Conservation (phyloP, 768 basidiomycete species). For the Russula virescens region DNA sequence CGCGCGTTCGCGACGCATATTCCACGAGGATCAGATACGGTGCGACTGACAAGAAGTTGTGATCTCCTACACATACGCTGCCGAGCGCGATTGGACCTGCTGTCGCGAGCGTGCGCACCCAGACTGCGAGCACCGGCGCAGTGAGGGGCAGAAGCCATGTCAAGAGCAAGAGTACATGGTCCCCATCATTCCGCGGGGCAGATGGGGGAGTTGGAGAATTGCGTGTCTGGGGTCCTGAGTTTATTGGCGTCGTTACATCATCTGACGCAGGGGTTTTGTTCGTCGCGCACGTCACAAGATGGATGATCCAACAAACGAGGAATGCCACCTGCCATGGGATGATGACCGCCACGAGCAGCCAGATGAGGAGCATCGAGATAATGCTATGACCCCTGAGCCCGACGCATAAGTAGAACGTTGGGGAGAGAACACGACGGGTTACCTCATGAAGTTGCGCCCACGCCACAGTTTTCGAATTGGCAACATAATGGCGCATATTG, state of each 20-base stretch:
- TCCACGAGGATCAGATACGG: constrained; percentile 64
- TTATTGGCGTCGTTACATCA: neutral
- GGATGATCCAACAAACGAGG: constrained; percentile 77
- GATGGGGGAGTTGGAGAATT: neutral
- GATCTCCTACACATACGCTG: constrained; percentile 75
- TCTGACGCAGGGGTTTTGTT: constrained; percentile 15
- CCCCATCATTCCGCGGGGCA: constrained; percentile 37
- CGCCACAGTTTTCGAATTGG: constrained; percentile 33
- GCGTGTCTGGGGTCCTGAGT: constrained; percentile 3
- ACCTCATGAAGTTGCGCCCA: constrained; percentile 24
- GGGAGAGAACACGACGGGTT: neutral
- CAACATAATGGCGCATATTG: constrained; percentile 46
- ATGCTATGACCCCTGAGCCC: constrained; percentile 29
- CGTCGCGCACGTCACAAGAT: constrained; percentile 58
- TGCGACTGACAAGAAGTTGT: constrained; percentile 57
- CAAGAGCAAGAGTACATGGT: constrained; percentile 67
- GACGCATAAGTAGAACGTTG: constrained; percentile 17
- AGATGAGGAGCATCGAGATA: constrained; percentile 54
- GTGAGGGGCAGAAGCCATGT: constrained; percentile 75
- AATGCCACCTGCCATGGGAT: constrained; percentile 94
- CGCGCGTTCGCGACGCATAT: constrained; percentile 47
- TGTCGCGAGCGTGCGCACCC: constrained; percentile 80
- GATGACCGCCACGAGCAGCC: constrained; percentile 61
- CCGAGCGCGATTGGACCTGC: constrained; percentile 71
- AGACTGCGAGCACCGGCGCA: constrained; percentile 76